These are phyloP conservation scores for Yarrowia sp. DNA, from an alignment of 805 yeast species.

Conservation along the genomic window DNA sequence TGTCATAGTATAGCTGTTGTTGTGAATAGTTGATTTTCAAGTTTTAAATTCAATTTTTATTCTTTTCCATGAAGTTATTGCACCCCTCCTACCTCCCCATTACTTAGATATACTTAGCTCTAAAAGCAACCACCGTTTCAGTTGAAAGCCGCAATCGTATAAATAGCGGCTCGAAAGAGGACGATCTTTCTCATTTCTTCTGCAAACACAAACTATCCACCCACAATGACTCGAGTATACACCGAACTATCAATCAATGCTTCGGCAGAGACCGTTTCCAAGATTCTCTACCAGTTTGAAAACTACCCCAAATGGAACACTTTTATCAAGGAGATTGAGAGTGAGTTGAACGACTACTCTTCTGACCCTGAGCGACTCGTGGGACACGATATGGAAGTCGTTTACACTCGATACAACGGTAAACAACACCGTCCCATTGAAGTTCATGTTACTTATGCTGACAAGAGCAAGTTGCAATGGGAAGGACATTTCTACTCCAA, in stretches of 20 bases:
- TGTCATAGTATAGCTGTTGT: too few species aligned
- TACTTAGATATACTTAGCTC: neutral
- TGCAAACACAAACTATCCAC: neutral
- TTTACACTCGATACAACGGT: neutral
- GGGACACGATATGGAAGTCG: neutral
- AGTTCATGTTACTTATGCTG: neutral
- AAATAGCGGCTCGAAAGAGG: neutral
- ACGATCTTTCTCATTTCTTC: neutral
- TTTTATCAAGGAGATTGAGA: conserved; percentile 7
- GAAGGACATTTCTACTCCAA: neutral
- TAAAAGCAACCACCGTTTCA: neutral
- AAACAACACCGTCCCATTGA: neutral
- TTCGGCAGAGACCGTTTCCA: neutral
- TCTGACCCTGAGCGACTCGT: neutral
- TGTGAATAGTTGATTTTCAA: too few species aligned
- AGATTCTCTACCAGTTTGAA: neutral
- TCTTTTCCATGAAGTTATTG: too few species aligned
- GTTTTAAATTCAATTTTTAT: too few species aligned
- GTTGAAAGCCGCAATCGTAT: conserved; percentile 1
- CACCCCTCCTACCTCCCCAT: too few species aligned
- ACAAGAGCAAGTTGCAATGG: neutral
- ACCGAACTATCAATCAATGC: conserved; percentile 20
- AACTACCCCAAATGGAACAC: conserved; percentile 4
- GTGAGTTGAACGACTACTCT: neutral
- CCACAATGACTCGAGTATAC: neutral